Evolutionary conservation across 2,329 filamentous ascomycete species (phyloP).

Genomic region (Monilinia fructigena): DNA sequence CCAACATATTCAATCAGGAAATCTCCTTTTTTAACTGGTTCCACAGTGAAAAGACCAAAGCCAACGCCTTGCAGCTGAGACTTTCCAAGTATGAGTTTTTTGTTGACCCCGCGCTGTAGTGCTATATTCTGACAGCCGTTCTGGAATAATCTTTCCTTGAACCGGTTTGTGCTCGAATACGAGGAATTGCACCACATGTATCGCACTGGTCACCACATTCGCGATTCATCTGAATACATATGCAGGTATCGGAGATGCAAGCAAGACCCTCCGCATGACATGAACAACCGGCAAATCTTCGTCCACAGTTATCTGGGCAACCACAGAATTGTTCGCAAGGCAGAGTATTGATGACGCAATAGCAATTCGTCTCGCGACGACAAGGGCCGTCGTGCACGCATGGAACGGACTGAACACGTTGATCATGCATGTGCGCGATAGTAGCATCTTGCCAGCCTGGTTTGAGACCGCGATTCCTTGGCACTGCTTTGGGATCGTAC

Average conservation of each 20-base stretch:
- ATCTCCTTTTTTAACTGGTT: conserved; percentile 51
- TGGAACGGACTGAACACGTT: conserved; percentile 47
- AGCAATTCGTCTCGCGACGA: conserved; percentile 50
- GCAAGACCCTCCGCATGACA: conserved; percentile 62
- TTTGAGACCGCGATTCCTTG: conserved; percentile 23
- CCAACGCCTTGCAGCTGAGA: conserved; percentile 68
- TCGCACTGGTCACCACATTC: conserved; percentile 80
- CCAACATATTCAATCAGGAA: conserved; percentile 81
- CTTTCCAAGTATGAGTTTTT: conserved; percentile 65
- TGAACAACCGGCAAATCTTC: conserved; percentile 65
- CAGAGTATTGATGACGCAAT: conserved; percentile 59
- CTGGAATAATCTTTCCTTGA: conserved; percentile 55
- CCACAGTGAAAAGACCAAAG: conserved; percentile 68
- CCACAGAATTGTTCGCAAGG: conserved; percentile 73
- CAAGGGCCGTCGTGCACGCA: conserved; percentile 71
- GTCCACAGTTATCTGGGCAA: conserved; percentile 60
- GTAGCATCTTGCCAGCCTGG: conserved; percentile 34
- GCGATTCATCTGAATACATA: conserved; percentile 69
- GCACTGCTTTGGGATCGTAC: conserved; percentile 37
- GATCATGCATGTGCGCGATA: conserved; percentile 34
- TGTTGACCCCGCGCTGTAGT: conserved; percentile 66
- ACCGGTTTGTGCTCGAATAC: conserved; percentile 66
- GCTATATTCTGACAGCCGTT: conserved; percentile 69
- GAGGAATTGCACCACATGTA: conserved; percentile 65
- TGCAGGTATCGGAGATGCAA: conserved; percentile 61